These are phyloP conservation scores for Paracoccidioides lutzii DNA, from an alignment of 2,329 filamentous ascomycete genomes.

Conservation along the genomic window DNA sequence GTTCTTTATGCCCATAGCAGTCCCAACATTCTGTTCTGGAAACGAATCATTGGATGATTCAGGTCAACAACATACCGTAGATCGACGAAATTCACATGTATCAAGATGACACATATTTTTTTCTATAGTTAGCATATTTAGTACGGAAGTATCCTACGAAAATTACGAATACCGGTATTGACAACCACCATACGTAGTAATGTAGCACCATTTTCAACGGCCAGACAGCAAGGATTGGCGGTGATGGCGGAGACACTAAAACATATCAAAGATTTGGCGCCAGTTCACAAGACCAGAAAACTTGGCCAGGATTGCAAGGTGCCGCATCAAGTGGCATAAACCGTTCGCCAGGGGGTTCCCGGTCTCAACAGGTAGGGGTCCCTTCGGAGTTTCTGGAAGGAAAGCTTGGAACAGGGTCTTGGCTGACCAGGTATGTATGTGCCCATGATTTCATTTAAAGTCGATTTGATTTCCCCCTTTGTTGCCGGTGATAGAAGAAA, in stretches of 20 bases:
- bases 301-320: background rate
- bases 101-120: too few relatives aligned
- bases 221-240: background rate
- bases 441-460: too few relatives aligned
- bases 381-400: background rate
- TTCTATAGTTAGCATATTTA: too few relatives aligned
- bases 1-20: background rate
- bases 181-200: background rate
- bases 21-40: too few relatives aligned
- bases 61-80: background rate
- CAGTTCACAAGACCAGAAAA: background rate
- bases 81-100: background rate
- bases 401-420: background rate
- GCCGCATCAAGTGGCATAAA: background rate
- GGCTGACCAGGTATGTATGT: too few relatives aligned
- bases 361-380: background rate
- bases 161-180: background rate
- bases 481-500: too few relatives aligned
- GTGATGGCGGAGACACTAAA: background rate
- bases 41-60: too few relatives aligned
- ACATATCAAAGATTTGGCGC: conserved; percentile 1
- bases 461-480: too few relatives aligned
- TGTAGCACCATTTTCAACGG: background rate
- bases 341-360: background rate
- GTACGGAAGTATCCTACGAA: background rate